Conservation (phyloP, 2,329 filamentous ascomycete species). For the Arthrobotrys sphaeroides region DNA sequence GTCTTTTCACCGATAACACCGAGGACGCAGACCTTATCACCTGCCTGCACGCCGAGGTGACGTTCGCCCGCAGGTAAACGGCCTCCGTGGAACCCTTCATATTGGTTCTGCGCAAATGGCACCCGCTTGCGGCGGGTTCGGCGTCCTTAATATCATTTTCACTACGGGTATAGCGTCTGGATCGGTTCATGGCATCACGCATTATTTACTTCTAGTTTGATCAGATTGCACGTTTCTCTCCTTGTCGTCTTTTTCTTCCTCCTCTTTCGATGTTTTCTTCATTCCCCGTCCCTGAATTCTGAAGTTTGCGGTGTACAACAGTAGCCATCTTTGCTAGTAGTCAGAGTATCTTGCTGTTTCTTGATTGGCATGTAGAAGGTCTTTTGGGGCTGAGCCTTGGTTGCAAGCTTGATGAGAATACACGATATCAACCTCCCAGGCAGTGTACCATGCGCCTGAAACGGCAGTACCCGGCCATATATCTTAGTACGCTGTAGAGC, state of each 20-base stretch:
- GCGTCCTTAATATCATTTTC: neutral
- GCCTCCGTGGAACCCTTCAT: neutral
- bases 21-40: constrained; percentile 79
- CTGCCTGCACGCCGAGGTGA: constrained; percentile 80
- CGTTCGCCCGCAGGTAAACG: constrained; percentile 63
- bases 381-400: neutral
- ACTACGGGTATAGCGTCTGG: neutral
- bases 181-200: neutral
- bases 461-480: neutral
- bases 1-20: constrained; percentile 75
- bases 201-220: neutral
- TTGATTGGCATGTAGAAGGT: constrained; percentile 15
- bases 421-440: neutral
- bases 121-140: neutral
- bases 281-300: neutral
- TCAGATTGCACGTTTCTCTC: constrained; percentile 2
- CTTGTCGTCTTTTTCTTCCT: no score
- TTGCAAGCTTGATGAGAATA: constrained; percentile 1
- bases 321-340: neutral
- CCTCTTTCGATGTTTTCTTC: no score
- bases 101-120: neutral
- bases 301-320: constrained; percentile 10
- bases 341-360: neutral
- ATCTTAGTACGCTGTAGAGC: neutral
- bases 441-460: neutral